Evolutionary conservation across 495 filamentous ascomycete species (phyloP), one percentile per base, ranked within the genome.

Genomic region (Parachaetomium inaequale): DNA sequence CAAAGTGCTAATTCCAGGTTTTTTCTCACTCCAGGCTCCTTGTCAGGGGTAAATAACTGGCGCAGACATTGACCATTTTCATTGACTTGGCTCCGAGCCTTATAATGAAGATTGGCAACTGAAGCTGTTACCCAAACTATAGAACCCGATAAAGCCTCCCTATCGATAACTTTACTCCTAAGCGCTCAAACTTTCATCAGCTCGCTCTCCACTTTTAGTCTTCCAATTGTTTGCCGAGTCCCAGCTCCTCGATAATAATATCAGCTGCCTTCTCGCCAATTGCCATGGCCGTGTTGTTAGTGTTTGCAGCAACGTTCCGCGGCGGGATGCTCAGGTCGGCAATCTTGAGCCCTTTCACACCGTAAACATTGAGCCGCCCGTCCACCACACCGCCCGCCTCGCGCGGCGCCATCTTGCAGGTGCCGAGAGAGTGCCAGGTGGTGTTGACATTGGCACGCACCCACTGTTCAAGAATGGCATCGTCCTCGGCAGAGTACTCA

Each of bases 251-350:
- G 4, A 78, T 78, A 66, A 84, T 75, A 26, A 88, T 81, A 50
- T 79, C 77, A 1, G 85, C 84, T 19, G 78, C 84, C 73, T 81
- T 87, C 72, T 88, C 85, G 10, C 84, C 84, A 40, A 88, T 70
- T 38, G 80, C 64, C 63, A 88, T 67, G 2, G 84, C 85, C 2
- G 81, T 84, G 62, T 84, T 86, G 57, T 80, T 79, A 4, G 84
- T 87, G 66, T 88, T 88, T 8, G 82, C 81, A 15, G 63, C 83
- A 1, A 88, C 81, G 66, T 87, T 87, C 62, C 76, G 72, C 3
- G 85, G 84, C n/a, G 73, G 72, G 36, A 87, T 77, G 40, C 74
- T 75, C 60, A 83, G 14, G 25, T 71, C 69, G 4, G 66, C 66
- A 19, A 71, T 49, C 57, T 68, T 71, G 23, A 71, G 55, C 8